Conservation (phyloP, 345 rosid genomes). For the Melaleuca quinquenervia region DNA sequence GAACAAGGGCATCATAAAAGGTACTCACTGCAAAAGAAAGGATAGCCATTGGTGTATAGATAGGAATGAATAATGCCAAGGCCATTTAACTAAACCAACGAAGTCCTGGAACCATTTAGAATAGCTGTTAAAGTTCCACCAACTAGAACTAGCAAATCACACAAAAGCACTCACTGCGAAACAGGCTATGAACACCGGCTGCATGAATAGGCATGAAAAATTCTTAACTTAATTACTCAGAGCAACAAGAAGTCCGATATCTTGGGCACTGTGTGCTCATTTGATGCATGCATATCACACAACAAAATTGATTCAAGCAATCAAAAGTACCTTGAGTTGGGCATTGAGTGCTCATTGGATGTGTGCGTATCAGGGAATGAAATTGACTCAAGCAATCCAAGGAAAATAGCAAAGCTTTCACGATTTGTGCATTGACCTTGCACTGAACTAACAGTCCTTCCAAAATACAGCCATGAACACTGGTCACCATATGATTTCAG, state of each 20-base stretch:
- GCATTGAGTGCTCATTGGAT: constrained; percentile 40
- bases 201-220: background rate
- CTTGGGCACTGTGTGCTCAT: constrained; percentile 42
- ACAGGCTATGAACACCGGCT: background rate
- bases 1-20: background rate
- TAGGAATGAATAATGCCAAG: background rate
- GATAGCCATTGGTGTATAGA: background rate
- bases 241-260: constrained; percentile 27
- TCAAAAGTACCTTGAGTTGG: constrained; percentile 45
- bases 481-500: constrained; percentile 27
- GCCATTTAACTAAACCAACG: background rate
- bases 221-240: background rate
- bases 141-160: background rate
- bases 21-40: background rate
- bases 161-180: background rate
- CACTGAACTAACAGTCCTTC: constrained; percentile 32
- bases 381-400: constrained; percentile 78
- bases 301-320: constrained; percentile 79
- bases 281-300: constrained; percentile 47
- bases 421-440: constrained; percentile 65
- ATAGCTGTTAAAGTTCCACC: background rate
- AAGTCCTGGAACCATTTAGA: background rate
- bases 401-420: constrained; percentile 63
- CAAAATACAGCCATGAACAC: constrained; percentile 47
- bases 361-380: constrained; percentile 57